Evolutionary conservation across 2,329 filamentous ascomycete species (phyloP).

Genomic region (Blastomyces emzantsi): DNA sequence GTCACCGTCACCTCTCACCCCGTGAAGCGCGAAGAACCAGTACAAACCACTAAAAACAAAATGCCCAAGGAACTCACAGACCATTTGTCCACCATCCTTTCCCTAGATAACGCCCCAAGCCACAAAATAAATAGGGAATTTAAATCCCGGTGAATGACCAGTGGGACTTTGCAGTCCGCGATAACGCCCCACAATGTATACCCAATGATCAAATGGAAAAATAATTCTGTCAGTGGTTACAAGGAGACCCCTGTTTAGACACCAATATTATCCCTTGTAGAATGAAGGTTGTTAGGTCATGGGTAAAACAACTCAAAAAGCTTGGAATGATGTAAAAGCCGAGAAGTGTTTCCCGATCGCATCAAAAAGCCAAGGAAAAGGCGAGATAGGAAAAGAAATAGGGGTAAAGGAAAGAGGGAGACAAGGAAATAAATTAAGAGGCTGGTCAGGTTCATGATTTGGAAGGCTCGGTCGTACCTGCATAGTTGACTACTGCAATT

Average conservation of each 20-base stretch:
- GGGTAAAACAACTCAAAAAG: not conserved
- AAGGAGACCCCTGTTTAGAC: constrained; percentile 1
- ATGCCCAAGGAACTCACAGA: not conserved
- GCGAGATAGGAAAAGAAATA: not conserved
- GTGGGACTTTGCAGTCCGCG: not conserved
- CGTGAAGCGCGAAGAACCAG: not conserved
- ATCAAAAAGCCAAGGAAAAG: not conserved
- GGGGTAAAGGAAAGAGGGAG: not conserved
- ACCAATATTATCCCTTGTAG: not conserved
- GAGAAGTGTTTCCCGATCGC: not conserved
- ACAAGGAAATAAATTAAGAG: not conserved
- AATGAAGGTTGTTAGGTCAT: not conserved
- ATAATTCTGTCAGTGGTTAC: not conserved
- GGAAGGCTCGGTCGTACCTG: not conserved
- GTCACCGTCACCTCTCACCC: not conserved
- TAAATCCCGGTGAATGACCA: not conserved
- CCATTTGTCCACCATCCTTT: not conserved
- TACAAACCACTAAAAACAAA: not conserved
- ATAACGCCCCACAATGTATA: not conserved
- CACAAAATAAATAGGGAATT: not conserved
- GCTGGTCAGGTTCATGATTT: not conserved
- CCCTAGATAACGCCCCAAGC: not conserved
- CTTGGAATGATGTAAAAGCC: not conserved
- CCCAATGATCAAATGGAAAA: constrained; percentile 1
- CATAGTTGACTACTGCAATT: not conserved